A percentile compares a stretch with the other conserved stretches of the same genome.
phyloP scores from a whole-genome alignment of 768 basidiomycete species.

The Mycena floridula region DNA sequence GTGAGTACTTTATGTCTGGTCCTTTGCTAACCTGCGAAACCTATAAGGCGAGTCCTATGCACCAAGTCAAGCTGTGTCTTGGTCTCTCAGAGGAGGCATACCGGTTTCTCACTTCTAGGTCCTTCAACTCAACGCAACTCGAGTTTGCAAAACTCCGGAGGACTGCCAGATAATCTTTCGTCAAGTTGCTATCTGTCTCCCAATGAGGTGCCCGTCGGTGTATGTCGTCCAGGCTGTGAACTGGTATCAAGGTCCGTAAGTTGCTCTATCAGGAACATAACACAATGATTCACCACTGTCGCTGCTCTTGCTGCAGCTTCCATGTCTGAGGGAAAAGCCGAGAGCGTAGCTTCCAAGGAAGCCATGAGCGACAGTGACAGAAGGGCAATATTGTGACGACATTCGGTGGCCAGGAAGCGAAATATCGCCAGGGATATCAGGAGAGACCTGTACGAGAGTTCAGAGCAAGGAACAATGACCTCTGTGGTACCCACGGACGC shows the following conservation, averaged over 20 bases:
- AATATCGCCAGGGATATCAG: constrained; percentile 81
- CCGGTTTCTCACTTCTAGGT: constrained; percentile 75
- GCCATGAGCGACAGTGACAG: constrained; percentile 65
- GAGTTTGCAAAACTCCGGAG: constrained; percentile 60
- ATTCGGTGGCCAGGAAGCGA: constrained; percentile 79
- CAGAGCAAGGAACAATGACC: constrained; percentile 2
- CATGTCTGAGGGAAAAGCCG: constrained; percentile 54
- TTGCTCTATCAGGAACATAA: background rate
- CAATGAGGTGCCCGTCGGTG: constrained; percentile 80
- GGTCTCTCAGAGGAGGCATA: constrained; percentile 16
- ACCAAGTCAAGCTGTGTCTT: no score
- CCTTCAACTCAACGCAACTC: constrained; percentile 46
- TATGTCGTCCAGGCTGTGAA: constrained; percentile 92
- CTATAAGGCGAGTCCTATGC: constrained; percentile 79
- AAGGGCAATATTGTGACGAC: constrained; percentile 74
- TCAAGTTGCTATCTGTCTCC: constrained; percentile 66
- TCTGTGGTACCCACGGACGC: constrained; percentile 49
- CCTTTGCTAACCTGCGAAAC: constrained; percentile 79
- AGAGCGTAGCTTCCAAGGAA: constrained; percentile 53
- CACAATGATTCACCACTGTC: constrained; percentile 61
- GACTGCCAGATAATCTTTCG: constrained; percentile 62
- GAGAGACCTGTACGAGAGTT: constrained; percentile 48
- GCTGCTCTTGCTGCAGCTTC: constrained; percentile 76
- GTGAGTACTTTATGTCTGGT: no score
- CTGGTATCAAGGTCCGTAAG: no score